Base-by-base conservation (phyloP, 441 rosid species). In the Raphanus hybrid region DNA sequence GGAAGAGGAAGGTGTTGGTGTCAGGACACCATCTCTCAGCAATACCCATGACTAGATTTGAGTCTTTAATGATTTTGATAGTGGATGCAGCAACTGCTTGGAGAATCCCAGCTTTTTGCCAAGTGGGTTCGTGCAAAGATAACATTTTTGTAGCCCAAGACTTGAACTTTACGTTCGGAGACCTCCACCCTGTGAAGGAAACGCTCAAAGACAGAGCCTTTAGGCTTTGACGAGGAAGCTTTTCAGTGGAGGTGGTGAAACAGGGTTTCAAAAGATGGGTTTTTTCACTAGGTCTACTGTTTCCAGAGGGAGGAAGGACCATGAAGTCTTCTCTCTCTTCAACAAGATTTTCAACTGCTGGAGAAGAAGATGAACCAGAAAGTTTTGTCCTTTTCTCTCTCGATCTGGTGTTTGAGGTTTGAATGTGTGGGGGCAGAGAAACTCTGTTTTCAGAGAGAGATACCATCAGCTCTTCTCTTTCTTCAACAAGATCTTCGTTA, bases 211-310 rank as follows among this genome's bases (percentile, higher is more conserved):
- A 14, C 3, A 50, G 57, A 50, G 57, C 18, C 57, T 14, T 48
- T 48, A 1, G 9, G 41, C 65, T 91, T 86, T 4, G 55, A 50
- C 18, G 55, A 50, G 55, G 55, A 23, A 23, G 26, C 26, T 23
- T 23, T 23, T 23, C 43, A 39, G 8, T 39, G 11, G 43, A 39
- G 43, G 11, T 39, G 45, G 45, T 39, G 54, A 48, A 12, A 48
- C 54, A 48, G 54, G 54, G 54, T 48, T 50, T 50, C 8, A 50
- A n/a, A 14, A 50, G 55, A n/a, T 50, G 55, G 55, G 2, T 50
- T 41, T 39, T 41, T 9, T 41, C 45, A 2, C 45, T 41, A 41
- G 12, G 45, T 41, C 12, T 9, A 2, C 11, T 41, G 45, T 41
- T 8, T 9, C 12, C 12, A 14, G 57, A 50, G 18, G 57, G 57